phyloP scores from a whole-genome alignment of 805 yeast genomes.

The Sugiyamaella chiloensis region DNA sequence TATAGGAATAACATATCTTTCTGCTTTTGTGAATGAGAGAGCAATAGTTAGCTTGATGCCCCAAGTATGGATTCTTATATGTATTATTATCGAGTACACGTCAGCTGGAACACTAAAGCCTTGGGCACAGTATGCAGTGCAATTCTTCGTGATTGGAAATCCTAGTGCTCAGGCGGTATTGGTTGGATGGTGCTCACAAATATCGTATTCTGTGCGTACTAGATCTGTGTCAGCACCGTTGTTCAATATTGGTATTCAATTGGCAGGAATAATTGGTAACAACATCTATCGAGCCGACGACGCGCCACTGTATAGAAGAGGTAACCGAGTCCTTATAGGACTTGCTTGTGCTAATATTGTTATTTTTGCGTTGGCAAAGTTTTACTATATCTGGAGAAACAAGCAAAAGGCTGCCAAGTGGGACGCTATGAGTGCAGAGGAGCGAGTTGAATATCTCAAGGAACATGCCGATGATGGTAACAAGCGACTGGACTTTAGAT shows the following conservation, averaged over 20 bases:
- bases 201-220: constrained; percentile 56
- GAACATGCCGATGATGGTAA: constrained; percentile 53
- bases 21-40: constrained; percentile 18
- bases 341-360: constrained; percentile 34
- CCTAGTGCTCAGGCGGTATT: constrained; percentile 9
- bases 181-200: constrained; percentile 53
- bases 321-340: constrained; percentile 40
- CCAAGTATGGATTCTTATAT: constrained; percentile 18
- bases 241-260: constrained; percentile 61
- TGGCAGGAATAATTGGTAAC: constrained; percentile 50
- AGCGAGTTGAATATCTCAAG: constrained; percentile 45
- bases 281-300: constrained; percentile 58
- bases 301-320: constrained; percentile 55
- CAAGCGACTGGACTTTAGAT: constrained; percentile 52
- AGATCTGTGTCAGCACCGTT: constrained; percentile 64
- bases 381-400: constrained; percentile 35
- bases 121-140: constrained; percentile 8
- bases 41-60: constrained; percentile 15
- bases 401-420: constrained; percentile 42
- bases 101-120: constrained; percentile 1
- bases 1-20: constrained; percentile 15
- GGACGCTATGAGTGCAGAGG: constrained; percentile 48
- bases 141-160: background rate
- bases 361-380: constrained; percentile 45
- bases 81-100: constrained; percentile 11